A percentile compares a stretch with the other conserved stretches of the same genome.
Evolutionary conservation across 2,329 filamentous ascomycete species (phyloP).

Genomic region (Curvularia spicifera): DNA sequence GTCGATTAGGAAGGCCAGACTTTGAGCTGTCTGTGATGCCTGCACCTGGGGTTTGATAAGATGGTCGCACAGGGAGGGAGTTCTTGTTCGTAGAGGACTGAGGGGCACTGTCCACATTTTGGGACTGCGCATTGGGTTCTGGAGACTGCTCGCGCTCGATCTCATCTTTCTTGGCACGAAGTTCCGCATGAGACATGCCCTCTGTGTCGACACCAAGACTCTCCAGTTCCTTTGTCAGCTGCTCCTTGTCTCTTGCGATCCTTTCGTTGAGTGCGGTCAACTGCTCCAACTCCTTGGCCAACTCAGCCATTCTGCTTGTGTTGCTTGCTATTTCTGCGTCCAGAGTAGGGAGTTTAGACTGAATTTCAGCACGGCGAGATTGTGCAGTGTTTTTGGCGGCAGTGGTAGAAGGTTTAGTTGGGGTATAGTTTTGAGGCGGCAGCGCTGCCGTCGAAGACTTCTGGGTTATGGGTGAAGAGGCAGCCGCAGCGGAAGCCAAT

Average conservation of each 20-base stretch:
- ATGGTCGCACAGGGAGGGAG: not conserved
- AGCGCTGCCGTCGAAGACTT: slow-evolving; percentile 8
- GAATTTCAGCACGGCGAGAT: slow-evolving; percentile 56
- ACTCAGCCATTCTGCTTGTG: slow-evolving; percentile 48
- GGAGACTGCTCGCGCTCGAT: slow-evolving; percentile 39
- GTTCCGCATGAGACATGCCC: slow-evolving; percentile 53
- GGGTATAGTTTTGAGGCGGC: slow-evolving; percentile 5
- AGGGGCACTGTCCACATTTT: not conserved
- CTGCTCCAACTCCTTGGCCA: slow-evolving; percentile 56
- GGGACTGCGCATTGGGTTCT: slow-evolving; percentile 5
- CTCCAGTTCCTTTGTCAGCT: slow-evolving; percentile 58
- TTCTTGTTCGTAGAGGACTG: not conserved
- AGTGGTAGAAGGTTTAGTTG: slow-evolving; percentile 2
- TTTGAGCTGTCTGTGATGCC: not conserved
- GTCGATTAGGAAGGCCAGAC: not conserved
- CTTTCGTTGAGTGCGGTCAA: slow-evolving; percentile 48
- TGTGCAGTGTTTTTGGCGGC: slow-evolving; percentile 21
- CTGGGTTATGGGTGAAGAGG: slow-evolving; percentile 8
- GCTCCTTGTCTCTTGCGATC: slow-evolving; percentile 51
- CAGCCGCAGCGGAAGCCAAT: slow-evolving; percentile 24
- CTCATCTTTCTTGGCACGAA: slow-evolving; percentile 52
- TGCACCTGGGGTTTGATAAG: not conserved
- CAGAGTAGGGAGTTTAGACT: slow-evolving; percentile 55
- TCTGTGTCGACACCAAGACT: slow-evolving; percentile 56
- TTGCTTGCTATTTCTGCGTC: slow-evolving; percentile 54